These are phyloP conservation scores for Pythium dissotocum DNA, from an alignment of 352 stramenopile genomes.

Conservation along the genomic window DNA sequence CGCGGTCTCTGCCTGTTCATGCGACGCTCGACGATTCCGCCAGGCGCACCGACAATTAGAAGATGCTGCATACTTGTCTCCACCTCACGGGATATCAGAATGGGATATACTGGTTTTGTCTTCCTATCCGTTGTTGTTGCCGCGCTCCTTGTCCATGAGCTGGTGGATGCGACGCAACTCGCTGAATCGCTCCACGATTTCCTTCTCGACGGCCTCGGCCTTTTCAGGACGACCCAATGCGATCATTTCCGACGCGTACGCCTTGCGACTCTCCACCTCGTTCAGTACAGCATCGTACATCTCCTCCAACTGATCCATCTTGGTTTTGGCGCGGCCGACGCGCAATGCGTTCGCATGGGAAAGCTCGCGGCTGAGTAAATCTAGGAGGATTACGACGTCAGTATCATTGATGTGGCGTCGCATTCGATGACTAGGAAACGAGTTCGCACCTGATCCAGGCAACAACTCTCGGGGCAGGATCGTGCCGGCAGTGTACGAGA, in stretches of 20 bases:
- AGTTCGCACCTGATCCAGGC: slow-evolving; percentile 52
- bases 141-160: slow-evolving; percentile 55
- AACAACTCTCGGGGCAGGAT: slow-evolving; percentile 76
- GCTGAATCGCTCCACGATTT: slow-evolving; percentile 61
- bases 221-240: slow-evolving; percentile 45
- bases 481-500: slow-evolving; percentile 62
- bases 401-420: not conserved
- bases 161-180: slow-evolving; percentile 66
- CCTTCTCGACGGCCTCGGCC: slow-evolving; percentile 48
- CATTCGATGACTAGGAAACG: not conserved
- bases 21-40: not conserved
- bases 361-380: slow-evolving; percentile 63
- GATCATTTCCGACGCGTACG: slow-evolving; percentile 69
- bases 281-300: slow-evolving; percentile 59
- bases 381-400: slow-evolving; percentile 25
- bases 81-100: not conserved
- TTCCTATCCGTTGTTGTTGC: slow-evolving; percentile 25
- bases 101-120: not conserved
- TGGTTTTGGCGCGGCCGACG: slow-evolving; percentile 40
- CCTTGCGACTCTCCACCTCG: slow-evolving; percentile 67
- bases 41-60: not conserved
- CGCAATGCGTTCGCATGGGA: slow-evolving; percentile 50
- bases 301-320: slow-evolving; percentile 58
- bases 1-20: not conserved
- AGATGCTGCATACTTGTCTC: slow-evolving; percentile 1